phyloP scores from a whole-genome alignment of 805 yeast genomes.

The Suhomyces faveliae region DNA sequence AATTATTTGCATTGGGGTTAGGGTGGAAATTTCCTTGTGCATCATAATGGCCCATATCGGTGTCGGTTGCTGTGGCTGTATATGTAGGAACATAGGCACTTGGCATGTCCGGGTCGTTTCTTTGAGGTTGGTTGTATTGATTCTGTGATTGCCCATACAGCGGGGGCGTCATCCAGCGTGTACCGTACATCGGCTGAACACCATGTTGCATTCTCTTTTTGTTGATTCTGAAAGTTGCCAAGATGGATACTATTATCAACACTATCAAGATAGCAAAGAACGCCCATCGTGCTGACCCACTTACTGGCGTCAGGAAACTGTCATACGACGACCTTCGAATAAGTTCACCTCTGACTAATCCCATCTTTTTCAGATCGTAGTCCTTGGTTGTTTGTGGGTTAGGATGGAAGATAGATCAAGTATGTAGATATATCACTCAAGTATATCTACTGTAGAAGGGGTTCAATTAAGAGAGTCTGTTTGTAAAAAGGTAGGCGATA shows the following conservation, averaged over 20 bases:
- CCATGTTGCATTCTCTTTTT: slow-evolving; percentile 50
- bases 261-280: slow-evolving; percentile 61
- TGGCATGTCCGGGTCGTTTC: slow-evolving; percentile 41
- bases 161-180: slow-evolving; percentile 88
- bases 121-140: slow-evolving; percentile 46
- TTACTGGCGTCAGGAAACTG: background rate
- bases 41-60: slow-evolving; percentile 80
- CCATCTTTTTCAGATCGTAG: no score
- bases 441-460: no score
- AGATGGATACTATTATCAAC: slow-evolving; percentile 44
- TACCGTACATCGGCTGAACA: slow-evolving; percentile 64
- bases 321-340: slow-evolving; percentile 1
- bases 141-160: slow-evolving; percentile 65
- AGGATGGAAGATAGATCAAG: background rate
- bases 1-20: slow-evolving; percentile 29
- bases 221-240: slow-evolving; percentile 55
- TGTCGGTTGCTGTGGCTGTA: slow-evolving; percentile 61
- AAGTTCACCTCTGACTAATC: background rate
- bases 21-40: slow-evolving; percentile 48
- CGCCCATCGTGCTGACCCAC: slow-evolving; percentile 53
- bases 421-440: no score
- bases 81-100: slow-evolving; percentile 63
- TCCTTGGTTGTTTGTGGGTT: background rate
- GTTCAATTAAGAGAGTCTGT: no score
- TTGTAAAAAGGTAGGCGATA: background rate